Percentiles rank a stretch among this genome's conserved stretches.
These are phyloP conservation scores for Crithidia bombi DNA, from an alignment of 208 protist genomes.

Conservation along the genomic window DNA sequence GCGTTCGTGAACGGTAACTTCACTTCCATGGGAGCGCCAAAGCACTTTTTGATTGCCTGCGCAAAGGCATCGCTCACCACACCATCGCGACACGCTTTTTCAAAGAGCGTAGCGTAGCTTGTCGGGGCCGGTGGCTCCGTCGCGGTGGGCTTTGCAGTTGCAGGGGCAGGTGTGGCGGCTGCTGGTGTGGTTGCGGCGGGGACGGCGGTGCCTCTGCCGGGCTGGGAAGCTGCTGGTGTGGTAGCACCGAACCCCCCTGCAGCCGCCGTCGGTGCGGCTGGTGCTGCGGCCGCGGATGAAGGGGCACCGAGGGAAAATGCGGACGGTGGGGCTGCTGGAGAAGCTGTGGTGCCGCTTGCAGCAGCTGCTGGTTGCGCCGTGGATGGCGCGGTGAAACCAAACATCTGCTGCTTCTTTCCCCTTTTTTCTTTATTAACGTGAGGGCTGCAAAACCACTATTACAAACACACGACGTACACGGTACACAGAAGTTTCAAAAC, in stretches of 20 bases:
- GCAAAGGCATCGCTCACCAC: slow-evolving; percentile 33
- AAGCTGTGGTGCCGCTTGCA: background rate
- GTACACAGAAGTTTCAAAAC: too few species aligned
- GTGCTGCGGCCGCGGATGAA: background rate
- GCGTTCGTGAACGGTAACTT: background rate
- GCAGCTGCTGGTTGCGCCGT: background rate
- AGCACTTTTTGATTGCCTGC: slow-evolving; percentile 51
- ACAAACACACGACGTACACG: background rate
- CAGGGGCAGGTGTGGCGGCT: background rate
- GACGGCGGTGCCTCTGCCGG: background rate
- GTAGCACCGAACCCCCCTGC: background rate
- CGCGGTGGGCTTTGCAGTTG: background rate
- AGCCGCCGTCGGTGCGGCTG: background rate
- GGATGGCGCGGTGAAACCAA: background rate
- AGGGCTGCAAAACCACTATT: background rate
- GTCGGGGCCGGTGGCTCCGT: slow-evolving; percentile 8
- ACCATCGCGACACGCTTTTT: slow-evolving; percentile 34
- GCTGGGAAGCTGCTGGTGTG: background rate
- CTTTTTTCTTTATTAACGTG: background rate
- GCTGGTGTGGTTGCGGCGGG: slow-evolving; percentile 1
- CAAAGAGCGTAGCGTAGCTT: slow-evolving; percentile 30
- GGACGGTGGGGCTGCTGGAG: background rate
- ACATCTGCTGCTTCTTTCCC: too few species aligned
- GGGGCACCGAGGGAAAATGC: slow-evolving; percentile 1
- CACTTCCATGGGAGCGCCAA: slow-evolving; percentile 47